Conservation (phyloP, 441 rosid genomes). For the Hura crepitans region DNA sequence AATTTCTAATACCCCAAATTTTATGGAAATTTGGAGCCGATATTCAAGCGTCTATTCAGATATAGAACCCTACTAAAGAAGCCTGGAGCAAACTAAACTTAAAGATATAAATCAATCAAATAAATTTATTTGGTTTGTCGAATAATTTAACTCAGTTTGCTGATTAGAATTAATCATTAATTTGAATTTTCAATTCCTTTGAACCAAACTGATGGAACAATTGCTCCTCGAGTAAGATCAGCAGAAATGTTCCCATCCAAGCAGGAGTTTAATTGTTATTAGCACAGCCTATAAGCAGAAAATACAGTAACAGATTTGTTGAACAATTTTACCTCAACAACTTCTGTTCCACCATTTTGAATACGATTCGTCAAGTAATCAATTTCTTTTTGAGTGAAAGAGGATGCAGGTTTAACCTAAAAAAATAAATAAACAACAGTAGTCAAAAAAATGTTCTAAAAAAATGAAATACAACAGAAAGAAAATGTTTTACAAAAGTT, state of each 20-base stretch:
- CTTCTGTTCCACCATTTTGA: constrained; percentile 96
- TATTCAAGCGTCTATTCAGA: not conserved
- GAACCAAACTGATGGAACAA: not conserved
- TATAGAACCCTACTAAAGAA: not conserved
- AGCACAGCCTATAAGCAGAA: not conserved
- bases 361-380: constrained; percentile 82
- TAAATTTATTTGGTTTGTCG: not conserved
- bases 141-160: not conserved
- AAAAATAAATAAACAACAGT: not conserved
- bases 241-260: not conserved
- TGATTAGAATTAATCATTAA: not conserved
- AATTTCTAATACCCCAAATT: not conserved
- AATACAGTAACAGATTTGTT: too few species aligned
- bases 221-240: not conserved
- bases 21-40: not conserved
- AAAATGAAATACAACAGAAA: constrained; percentile 3
- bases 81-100: not conserved
- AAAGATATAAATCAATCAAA: not conserved
- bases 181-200: not conserved
- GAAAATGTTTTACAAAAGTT: not conserved
- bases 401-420: constrained; percentile 78
- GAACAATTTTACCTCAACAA: constrained; percentile 64
- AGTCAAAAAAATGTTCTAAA: not conserved
- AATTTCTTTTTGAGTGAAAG: constrained; percentile 72
- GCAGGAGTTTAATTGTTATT: not conserved